These are phyloP conservation scores for Marchantia paleacea DNA, from an alignment of 225 moss, liverwort and hornwort species.

Conservation along the genomic window DNA sequence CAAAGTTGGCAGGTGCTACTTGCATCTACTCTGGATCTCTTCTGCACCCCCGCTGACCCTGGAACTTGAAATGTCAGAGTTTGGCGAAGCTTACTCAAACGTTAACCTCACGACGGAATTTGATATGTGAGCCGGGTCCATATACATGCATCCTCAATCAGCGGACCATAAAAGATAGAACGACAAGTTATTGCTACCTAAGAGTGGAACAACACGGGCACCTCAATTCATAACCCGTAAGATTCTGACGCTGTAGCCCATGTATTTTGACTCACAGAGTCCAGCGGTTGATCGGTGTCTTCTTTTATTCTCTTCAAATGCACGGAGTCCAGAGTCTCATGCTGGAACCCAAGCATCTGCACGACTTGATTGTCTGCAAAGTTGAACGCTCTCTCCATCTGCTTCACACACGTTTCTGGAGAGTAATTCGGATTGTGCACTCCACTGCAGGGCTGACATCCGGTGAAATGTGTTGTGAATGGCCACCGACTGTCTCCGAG, in stretches of 20 bases:
- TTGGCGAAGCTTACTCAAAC: too few relatives aligned
- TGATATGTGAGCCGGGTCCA: too few relatives aligned
- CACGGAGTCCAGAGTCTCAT: constrained; percentile 14
- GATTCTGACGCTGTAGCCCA: constrained; percentile 27
- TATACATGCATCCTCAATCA: too few relatives aligned
- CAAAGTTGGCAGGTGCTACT: too few relatives aligned
- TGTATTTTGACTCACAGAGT: constrained; percentile 21
- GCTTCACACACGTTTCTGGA: constrained; percentile 12
- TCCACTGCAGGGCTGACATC: constrained; percentile 43
- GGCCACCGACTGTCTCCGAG: constrained; percentile 35
- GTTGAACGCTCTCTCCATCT: constrained; percentile 49
- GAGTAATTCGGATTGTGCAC: neutral
- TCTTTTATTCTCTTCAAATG: constrained; percentile 31
- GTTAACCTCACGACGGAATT: too few relatives aligned
- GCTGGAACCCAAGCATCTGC: constrained; percentile 36
- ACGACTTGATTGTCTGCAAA: constrained; percentile 47
- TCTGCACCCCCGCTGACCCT: too few relatives aligned
- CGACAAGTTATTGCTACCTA: too few relatives aligned
- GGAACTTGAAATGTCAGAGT: too few relatives aligned
- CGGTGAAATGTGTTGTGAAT: constrained; percentile 42
- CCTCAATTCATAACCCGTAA: neutral
- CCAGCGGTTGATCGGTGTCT: constrained; percentile 29
- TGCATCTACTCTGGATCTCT: too few relatives aligned
- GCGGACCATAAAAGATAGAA: too few relatives aligned
- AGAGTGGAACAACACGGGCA: too few relatives aligned